These are phyloP conservation scores for Penicillium thymicola DNA, from an alignment of 2,329 filamentous ascomycete genomes.

Conservation along the genomic window DNA sequence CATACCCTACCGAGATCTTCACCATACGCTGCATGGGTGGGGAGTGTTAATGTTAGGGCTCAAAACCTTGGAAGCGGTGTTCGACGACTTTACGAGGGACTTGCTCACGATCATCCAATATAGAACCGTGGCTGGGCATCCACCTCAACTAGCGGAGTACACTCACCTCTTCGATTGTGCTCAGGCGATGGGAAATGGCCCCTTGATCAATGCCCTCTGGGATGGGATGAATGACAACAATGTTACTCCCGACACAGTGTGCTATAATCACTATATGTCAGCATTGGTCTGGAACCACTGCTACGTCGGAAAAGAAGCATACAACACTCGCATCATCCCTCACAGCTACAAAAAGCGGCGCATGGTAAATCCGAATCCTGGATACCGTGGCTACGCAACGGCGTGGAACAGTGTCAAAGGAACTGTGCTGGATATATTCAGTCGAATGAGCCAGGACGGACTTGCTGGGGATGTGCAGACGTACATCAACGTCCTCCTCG, in stretches of 20 bases:
- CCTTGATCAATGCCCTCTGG: conserved; percentile 48
- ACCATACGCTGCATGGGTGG: conserved; percentile 50
- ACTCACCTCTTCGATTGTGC: conserved; percentile 53
- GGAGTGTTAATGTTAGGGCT: conserved; percentile 45
- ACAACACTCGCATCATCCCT: conserved; percentile 37
- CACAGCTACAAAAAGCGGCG: conserved; percentile 31
- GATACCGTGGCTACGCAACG: conserved; percentile 33
- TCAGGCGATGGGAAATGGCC: conserved; percentile 45
- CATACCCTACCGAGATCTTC: conserved; percentile 46
- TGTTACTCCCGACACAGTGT: conserved; percentile 46
- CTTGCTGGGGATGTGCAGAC: conserved; percentile 51
- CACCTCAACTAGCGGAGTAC: conserved; percentile 49
- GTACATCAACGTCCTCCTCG: conserved; percentile 53
- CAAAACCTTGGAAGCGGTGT: conserved; percentile 36
- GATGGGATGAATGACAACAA: conserved; percentile 18
- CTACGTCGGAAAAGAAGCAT: conserved; percentile 40
- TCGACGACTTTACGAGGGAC: conserved; percentile 39
- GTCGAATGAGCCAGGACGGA: conserved; percentile 47
- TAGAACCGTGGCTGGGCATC: conserved; percentile 36
- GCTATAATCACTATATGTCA: conserved; percentile 56
- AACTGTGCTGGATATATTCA: conserved; percentile 43
- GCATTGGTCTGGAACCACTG: conserved; percentile 48
- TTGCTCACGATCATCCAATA: conserved; percentile 38
- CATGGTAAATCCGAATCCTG: conserved; percentile 10
- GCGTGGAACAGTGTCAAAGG: conserved; percentile 32